Evolutionary conservation across 139 green algal species (phyloP).

Genomic region (Picochlorum sp.): DNA sequence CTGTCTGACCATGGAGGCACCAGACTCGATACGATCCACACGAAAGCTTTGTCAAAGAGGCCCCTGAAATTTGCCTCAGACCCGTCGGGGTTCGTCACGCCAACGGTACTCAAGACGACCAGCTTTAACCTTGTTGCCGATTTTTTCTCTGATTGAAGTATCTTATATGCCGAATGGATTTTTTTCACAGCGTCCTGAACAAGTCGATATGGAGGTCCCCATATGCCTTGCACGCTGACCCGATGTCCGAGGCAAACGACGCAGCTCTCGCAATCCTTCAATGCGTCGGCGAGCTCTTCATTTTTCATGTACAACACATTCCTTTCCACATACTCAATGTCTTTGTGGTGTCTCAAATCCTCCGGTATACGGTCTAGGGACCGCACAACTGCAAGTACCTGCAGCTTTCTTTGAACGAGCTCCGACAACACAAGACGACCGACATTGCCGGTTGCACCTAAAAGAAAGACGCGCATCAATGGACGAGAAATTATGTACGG

Average conservation of each 20-base stretch:
- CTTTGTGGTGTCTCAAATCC: not conserved
- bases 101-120: not conserved
- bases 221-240: not conserved
- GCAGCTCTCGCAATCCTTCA: not conserved
- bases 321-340: not conserved
- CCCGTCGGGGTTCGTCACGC: not conserved
- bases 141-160: not conserved
- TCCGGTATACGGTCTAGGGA: not conserved
- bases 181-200: not conserved
- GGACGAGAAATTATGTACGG: too few species aligned
- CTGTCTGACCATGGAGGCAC: not conserved
- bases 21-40: not conserved
- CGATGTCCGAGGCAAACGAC: not conserved
- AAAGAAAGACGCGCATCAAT: not conserved
- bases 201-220: not conserved
- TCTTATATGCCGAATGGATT: not conserved
- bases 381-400: not conserved
- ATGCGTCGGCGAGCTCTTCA: not conserved
- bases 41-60: not conserved
- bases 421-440: not conserved
- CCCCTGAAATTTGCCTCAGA: not conserved
- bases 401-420: not conserved
- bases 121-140: not conserved
- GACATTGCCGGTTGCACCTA: not conserved
- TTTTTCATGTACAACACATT: not conserved